Percentiles rank a stretch among this genome's conserved stretches.
Conservation (phyloP, 2,329 filamentous ascomycete genomes). For the Ustilaginoidea virens region DNA sequence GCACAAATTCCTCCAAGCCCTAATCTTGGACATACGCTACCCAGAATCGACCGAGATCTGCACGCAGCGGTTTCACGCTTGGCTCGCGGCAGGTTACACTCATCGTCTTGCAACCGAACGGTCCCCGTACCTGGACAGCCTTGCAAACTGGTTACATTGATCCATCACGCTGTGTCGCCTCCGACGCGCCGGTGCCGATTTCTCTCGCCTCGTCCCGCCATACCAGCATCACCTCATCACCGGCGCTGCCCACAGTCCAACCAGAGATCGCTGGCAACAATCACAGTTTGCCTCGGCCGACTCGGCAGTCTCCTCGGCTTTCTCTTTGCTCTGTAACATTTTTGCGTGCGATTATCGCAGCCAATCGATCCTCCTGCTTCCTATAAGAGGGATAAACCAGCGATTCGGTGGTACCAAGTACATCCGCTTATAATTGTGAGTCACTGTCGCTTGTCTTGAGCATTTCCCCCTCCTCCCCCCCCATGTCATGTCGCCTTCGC, state of each 20-base stretch:
- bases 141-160: conserved; percentile 13
- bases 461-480: too few relatives aligned
- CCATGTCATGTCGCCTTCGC: conserved; percentile 2
- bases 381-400: too few relatives aligned
- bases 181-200: conserved; percentile 19
- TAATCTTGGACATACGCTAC: too few relatives aligned
- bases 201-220: conserved; percentile 15
- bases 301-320: conserved; percentile 13
- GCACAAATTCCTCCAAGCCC: too few relatives aligned
- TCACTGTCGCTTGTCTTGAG: conserved; percentile 16
- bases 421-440: conserved; percentile 16
- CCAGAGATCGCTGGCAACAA: conserved; percentile 20
- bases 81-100: too few relatives aligned
- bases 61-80: too few relatives aligned
- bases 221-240: conserved; percentile 12
- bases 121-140: conserved; percentile 4
- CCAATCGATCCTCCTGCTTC: conserved; percentile 1
- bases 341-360: conserved; percentile 6
- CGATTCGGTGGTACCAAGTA: conserved; percentile 14
- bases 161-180: conserved; percentile 17
- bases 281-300: conserved; percentile 15
- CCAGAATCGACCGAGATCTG: too few relatives aligned
- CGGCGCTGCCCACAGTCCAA: conserved; percentile 16
- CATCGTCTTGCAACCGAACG: too few relatives aligned
- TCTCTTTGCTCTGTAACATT: conserved; percentile 7